phyloP scores from a whole-genome alignment of 768 basidiomycete genomes.

The Rhizopogon roseolus region DNA sequence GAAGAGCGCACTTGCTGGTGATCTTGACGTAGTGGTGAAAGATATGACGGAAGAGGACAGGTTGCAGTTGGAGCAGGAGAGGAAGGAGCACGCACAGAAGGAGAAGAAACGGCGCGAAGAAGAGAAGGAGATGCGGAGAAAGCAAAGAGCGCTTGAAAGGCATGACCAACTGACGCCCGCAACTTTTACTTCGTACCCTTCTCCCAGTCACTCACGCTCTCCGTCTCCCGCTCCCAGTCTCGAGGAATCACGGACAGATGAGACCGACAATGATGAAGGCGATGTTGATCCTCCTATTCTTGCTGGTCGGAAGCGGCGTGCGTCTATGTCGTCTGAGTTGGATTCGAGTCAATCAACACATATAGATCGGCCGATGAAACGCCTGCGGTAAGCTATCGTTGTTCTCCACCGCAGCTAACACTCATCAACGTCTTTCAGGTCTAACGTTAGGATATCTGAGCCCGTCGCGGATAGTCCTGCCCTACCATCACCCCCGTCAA shows the following conservation, averaged over 20 bases:
- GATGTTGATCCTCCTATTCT: constrained; percentile 8
- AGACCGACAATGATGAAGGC: constrained; percentile 11
- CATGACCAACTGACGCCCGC: neutral
- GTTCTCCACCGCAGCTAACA: neutral
- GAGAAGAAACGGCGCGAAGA: constrained; percentile 1
- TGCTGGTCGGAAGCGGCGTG: constrained; percentile 17
- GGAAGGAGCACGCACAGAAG: constrained; percentile 7
- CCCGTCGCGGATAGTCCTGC: neutral
- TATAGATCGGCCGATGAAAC: constrained; percentile 12
- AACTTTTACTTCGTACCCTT: constrained; percentile 10
- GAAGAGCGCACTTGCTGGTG: constrained; percentile 24
- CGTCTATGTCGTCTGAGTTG: neutral
- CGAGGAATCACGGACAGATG: constrained; percentile 2
- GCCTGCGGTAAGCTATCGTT: constrained; percentile 12
- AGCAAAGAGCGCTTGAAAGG: neutral
- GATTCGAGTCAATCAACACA: neutral
- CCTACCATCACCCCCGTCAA: constrained; percentile 1
- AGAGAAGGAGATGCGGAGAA: constrained; percentile 2
- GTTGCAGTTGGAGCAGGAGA: constrained; percentile 2
- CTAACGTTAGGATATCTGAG: neutral
- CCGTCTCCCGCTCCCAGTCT: constrained; percentile 9
- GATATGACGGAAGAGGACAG: constrained; percentile 16
- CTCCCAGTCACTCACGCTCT: constrained; percentile 7
- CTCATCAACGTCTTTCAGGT: neutral
- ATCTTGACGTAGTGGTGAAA: constrained; percentile 25